These are phyloP conservation scores for Glarea lozoyensis DNA, from an alignment of 495 filamentous ascomycete species.

Conservation along the genomic window DNA sequence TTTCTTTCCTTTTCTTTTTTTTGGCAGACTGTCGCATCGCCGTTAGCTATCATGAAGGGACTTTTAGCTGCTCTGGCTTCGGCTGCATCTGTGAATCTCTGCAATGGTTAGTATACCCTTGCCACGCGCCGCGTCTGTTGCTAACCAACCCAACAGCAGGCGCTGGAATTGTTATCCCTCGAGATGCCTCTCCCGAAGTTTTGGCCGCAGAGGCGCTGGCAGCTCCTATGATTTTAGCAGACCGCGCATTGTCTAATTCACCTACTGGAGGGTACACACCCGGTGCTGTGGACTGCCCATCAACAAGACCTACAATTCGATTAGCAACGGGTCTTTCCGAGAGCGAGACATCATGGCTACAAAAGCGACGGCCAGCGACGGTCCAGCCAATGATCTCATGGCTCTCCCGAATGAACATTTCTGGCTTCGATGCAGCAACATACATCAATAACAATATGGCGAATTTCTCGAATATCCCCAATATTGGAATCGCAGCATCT, in stretches of 20 bases:
- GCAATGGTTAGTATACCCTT: conserved; percentile 8
- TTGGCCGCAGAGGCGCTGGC: conserved; percentile 12
- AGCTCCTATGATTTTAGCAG: conserved; percentile 1
- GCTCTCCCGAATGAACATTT: conserved; percentile 61
- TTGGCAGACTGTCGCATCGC: too few species aligned
- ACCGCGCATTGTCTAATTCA: conserved; percentile 35
- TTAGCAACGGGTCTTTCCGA: conserved; percentile 49
- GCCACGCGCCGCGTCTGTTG: neutral
- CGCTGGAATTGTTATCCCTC: conserved; percentile 11
- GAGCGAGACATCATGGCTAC: conserved; percentile 63
- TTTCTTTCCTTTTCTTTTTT: too few species aligned
- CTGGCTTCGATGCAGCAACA: conserved; percentile 60
- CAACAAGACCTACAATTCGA: conserved; percentile 35
- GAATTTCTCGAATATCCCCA: conserved; percentile 50
- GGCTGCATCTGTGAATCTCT: conserved; percentile 1
- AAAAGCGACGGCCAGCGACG: conserved; percentile 33
- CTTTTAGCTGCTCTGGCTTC: too few species aligned
- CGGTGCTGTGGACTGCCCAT: conserved; percentile 40
- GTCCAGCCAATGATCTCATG: conserved; percentile 33
- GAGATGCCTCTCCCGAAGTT: conserved; percentile 13
- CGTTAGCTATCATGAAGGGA: too few species aligned
- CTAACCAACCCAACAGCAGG: conserved; percentile 3
- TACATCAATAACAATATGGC: conserved; percentile 52
- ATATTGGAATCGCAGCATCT: conserved; percentile 55
- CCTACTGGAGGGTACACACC: conserved; percentile 49